phyloP scores from a whole-genome alignment of 1,284 basidiomycete species.

The Trichosporon faecale region DNA sequence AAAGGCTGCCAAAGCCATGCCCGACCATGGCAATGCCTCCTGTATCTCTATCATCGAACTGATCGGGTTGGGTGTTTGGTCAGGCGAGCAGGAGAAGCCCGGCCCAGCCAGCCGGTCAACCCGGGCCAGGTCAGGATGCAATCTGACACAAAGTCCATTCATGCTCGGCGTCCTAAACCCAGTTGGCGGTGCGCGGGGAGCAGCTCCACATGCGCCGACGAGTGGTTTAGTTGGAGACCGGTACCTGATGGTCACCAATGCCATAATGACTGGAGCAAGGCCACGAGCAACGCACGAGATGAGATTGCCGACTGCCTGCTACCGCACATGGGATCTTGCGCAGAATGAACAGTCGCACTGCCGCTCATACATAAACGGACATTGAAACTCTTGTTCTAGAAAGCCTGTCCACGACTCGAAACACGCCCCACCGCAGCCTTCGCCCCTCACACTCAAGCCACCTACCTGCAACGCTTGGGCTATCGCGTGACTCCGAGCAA shows the following conservation, averaged over 20 bases:
- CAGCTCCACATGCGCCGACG: background rate
- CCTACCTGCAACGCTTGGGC: background rate
- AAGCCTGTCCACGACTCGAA: background rate
- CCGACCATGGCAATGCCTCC: background rate
- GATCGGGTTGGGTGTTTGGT: background rate
- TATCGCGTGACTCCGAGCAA: background rate
- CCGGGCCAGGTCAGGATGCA: background rate
- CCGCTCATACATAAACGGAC: background rate
- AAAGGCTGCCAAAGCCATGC: background rate
- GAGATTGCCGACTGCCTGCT: background rate
- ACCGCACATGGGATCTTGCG: background rate
- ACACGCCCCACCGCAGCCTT: background rate
- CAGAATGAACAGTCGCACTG: background rate
- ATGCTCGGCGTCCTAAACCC: background rate
- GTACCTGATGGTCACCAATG: conserved; percentile 5
- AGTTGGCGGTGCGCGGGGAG: background rate
- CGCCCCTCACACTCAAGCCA: background rate
- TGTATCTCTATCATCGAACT: background rate
- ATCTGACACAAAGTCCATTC: conserved; percentile 7
- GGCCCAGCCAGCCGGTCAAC: background rate
- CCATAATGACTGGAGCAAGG: background rate
- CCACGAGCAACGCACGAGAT: background rate
- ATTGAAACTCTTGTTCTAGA: background rate
- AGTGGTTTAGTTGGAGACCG: background rate
- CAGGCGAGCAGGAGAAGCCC: background rate